Evolutionary conservation across 192 early-diverging fungal species (phyloP).

Genomic region (Coemansia sp.): DNA sequence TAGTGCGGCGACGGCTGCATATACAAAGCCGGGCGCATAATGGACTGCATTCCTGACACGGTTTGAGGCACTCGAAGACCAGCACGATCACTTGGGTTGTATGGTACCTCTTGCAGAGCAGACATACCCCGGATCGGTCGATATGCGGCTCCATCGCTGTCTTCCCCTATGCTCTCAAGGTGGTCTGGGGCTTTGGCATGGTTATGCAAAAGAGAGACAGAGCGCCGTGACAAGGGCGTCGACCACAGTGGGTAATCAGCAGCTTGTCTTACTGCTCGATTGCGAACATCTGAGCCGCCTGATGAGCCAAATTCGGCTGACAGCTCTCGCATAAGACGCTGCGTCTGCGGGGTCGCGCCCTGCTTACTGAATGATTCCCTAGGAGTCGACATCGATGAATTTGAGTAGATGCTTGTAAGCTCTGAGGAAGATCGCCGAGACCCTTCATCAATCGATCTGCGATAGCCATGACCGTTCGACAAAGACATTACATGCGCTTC

Average conservation of each 20-base stretch:
- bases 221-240: constrained; percentile 39
- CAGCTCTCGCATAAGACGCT: constrained; percentile 38
- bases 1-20: constrained; percentile 33
- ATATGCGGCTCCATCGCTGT: constrained; percentile 15
- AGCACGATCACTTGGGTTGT: background rate
- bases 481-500: constrained; percentile 9
- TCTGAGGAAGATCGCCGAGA: constrained; percentile 30
- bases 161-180: constrained; percentile 48
- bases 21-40: constrained; percentile 26
- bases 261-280: constrained; percentile 18
- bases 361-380: constrained; percentile 33
- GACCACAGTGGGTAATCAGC: constrained; percentile 33
- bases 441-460: constrained; percentile 42
- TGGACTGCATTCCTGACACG: constrained; percentile 1
- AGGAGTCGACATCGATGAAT: constrained; percentile 37
- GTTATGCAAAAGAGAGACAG: constrained; percentile 40
- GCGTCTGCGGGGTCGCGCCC: constrained; percentile 9
- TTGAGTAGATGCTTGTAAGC: constrained; percentile 16
- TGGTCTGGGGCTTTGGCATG: constrained; percentile 19
- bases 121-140: background rate
- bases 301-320: constrained; percentile 28
- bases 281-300: constrained; percentile 22
- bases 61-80: background rate
- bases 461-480: constrained; percentile 20
- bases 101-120: background rate